These are phyloP conservation scores for Megacollybia platyphylla DNA, from an alignment of 1,284 basidiomycete species.

Conservation along the genomic window DNA sequence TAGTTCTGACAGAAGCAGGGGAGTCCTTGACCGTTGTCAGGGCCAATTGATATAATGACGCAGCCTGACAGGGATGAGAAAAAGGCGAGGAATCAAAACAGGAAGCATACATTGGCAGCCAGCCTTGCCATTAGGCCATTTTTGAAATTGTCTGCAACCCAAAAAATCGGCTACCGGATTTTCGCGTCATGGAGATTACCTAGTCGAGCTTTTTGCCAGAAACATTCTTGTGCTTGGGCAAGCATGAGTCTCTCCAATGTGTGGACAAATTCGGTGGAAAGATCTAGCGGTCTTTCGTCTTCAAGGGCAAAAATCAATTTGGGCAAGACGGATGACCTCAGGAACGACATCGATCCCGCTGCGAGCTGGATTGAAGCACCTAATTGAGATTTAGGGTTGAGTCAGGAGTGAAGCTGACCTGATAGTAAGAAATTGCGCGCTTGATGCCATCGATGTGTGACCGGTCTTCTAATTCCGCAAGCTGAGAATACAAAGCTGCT, in stretches of 20 bases:
- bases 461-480: conserved; percentile 58
- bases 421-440: conserved; percentile 57
- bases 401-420: conserved; percentile 33
- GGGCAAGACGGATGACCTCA: conserved; percentile 47
- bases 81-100: conserved; percentile 1
- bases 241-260: conserved; percentile 73
- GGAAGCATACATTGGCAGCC: conserved; percentile 47
- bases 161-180: background rate
- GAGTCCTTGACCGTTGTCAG: conserved; percentile 39
- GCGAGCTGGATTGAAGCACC: conserved; percentile 39
- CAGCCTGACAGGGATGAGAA: conserved; percentile 27
- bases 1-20: conserved; percentile 26
- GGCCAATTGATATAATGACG: conserved; percentile 56
- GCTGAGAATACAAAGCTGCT: conserved; percentile 67
- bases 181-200: conserved; percentile 31
- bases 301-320: conserved; percentile 37
- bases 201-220: conserved; percentile 87
- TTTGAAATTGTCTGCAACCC: conserved; percentile 55
- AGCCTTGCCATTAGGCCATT: conserved; percentile 83
- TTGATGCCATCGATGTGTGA: conserved; percentile 68
- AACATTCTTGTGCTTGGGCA: conserved; percentile 94
- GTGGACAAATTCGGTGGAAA: conserved; percentile 50
- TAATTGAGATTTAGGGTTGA: conserved; percentile 1
- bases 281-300: conserved; percentile 50
- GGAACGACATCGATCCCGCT: conserved; percentile 63